These are phyloP conservation scores for Puccinia hordei DNA, from an alignment of 1,284 basidiomycete genomes.

Conservation along the genomic window DNA sequence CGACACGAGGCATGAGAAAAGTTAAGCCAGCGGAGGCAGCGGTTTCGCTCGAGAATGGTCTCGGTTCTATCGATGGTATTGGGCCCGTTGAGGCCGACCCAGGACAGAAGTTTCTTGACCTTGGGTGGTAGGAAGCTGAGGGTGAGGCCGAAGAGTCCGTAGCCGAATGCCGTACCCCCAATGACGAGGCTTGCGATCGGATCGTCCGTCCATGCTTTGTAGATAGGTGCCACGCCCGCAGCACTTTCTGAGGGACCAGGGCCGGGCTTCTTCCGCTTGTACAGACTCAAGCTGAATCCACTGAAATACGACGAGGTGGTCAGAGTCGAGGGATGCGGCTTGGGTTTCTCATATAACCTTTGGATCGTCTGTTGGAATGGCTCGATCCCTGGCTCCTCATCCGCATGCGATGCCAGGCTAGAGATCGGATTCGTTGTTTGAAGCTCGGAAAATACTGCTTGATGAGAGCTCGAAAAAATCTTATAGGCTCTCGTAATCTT, in stretches of 20 bases:
- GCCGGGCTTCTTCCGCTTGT: conserved; percentile 23
- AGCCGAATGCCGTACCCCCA: conserved; percentile 21
- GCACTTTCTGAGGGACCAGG: conserved; percentile 5
- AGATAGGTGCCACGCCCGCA: neutral
- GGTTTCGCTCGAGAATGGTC: conserved; percentile 17
- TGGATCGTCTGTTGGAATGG: conserved; percentile 6
- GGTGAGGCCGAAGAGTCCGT: conserved; percentile 31
- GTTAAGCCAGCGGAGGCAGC: conserved; percentile 15
- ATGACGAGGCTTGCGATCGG: conserved; percentile 36
- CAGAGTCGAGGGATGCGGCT: conserved; percentile 17
- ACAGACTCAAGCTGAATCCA: conserved; percentile 13
- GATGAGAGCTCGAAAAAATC: conserved; percentile 22
- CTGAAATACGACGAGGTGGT: conserved; percentile 15
- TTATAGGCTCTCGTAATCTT: conserved; percentile 39
- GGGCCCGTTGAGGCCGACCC: conserved; percentile 31
- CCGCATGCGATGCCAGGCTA: conserved; percentile 6
- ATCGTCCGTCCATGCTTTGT: conserved; percentile 27
- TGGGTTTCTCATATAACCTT: neutral
- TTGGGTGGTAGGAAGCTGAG: conserved; percentile 36
- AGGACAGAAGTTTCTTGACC: conserved; percentile 30
- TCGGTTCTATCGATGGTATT: conserved; percentile 6
- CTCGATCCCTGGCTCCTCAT: conserved; percentile 3
- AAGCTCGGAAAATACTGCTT: conserved; percentile 28
- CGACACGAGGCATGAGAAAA: conserved; percentile 28
- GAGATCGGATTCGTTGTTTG: conserved; percentile 20